Conservation (phyloP, 2,329 filamentous ascomycete species). For the Colletotrichum navitas region DNA sequence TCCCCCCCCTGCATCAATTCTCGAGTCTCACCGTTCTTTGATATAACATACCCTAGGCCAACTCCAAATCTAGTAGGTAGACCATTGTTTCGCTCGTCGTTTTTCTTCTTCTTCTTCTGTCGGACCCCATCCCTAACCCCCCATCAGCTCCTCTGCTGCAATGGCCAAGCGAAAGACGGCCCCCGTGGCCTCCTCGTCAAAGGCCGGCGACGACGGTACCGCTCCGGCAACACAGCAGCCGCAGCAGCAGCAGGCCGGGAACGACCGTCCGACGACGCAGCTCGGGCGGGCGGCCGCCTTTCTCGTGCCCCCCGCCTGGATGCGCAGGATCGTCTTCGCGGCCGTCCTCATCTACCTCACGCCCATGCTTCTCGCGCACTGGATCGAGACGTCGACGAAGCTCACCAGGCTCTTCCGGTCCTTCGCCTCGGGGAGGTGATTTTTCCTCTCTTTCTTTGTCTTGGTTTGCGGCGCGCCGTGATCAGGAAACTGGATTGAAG, state of each 20-base stretch:
- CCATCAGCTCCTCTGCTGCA: neutral
- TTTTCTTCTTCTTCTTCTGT: no score
- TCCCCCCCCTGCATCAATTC: neutral
- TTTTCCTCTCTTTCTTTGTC: no score
- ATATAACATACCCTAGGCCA: neutral
- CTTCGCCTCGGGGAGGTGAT: neutral
- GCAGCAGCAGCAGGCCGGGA: neutral
- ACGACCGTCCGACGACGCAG: neutral
- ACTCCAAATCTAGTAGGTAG: neutral
- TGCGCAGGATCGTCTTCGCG: conserved; percentile 10
- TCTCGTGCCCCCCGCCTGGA: conserved; percentile 8
- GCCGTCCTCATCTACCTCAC: conserved; percentile 10
- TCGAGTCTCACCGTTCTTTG: neutral
- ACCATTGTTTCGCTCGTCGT: neutral
- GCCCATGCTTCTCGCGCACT: conserved; percentile 8
- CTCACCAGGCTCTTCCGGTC: neutral
- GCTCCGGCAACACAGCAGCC: neutral
- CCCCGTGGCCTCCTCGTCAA: conserved; percentile 3
- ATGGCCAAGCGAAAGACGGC: conserved; percentile 8
- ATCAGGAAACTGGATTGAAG: neutral
- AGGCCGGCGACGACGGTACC: neutral
- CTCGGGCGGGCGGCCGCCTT: neutral
- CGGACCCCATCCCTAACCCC: neutral
- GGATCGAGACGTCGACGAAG: conserved; percentile 8
- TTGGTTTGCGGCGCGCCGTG: no score